Percentiles rank a stretch among this genome's conserved stretches.
Evolutionary conservation across 2,329 filamentous ascomycete genomes (phyloP).

Genomic region (Hypoxylon sp.): DNA sequence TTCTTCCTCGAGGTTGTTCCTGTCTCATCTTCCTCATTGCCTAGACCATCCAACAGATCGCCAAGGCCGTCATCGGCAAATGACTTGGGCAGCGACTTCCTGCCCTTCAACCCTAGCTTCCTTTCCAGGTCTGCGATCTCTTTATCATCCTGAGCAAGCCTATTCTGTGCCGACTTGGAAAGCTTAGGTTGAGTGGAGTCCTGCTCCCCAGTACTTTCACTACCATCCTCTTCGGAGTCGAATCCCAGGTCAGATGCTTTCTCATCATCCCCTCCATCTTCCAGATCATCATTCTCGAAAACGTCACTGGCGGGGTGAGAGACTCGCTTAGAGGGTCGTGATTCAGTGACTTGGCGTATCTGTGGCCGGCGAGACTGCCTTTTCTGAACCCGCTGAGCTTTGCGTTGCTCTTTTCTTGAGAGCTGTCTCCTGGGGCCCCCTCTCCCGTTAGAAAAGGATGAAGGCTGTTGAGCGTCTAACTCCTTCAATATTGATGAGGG

Average conservation of each 20-base stretch:
- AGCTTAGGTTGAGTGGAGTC: constrained; percentile 26
- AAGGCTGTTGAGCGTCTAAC: constrained; percentile 53
- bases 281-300: constrained; percentile 36
- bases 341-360: constrained; percentile 38
- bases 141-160: constrained; percentile 83
- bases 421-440: constrained; percentile 41
- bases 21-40: constrained; percentile 63
- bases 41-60: constrained; percentile 79
- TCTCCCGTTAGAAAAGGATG: constrained; percentile 30
- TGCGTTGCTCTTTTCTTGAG: constrained; percentile 53
- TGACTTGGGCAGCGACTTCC: constrained; percentile 78
- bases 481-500: constrained; percentile 61
- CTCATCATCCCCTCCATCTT: constrained; percentile 48
- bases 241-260: constrained; percentile 40
- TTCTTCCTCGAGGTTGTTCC: constrained; percentile 71
- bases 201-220: constrained; percentile 39
- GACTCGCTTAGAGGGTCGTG: constrained; percentile 25
- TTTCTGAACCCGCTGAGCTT: constrained; percentile 51
- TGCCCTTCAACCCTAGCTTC: constrained; percentile 83
- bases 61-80: constrained; percentile 88
- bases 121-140: constrained; percentile 91
- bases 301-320: constrained; percentile 7
- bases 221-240: constrained; percentile 53
- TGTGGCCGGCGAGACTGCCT: constrained; percentile 48
- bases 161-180: constrained; percentile 66